phyloP scores from a whole-genome alignment of 192 early-diverging fungal genomes.

The Tieghemiomyces parasiticus region DNA sequence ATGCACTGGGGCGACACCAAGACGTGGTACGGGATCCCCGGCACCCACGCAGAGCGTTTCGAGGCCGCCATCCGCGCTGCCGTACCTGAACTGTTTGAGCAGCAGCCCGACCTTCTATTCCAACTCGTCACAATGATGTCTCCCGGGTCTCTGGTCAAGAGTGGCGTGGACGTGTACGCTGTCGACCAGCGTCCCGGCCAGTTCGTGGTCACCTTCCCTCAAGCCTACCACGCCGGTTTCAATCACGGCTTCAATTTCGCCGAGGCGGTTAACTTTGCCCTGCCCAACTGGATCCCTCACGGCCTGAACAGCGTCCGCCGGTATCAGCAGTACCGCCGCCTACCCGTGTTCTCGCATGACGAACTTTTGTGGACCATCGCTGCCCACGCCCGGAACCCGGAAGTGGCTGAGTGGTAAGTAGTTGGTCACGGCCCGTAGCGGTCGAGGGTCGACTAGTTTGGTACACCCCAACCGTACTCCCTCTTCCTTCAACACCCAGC shows the following conservation, averaged over 20 bases:
- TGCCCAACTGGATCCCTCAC: slow-evolving; percentile 75
- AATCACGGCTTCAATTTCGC: slow-evolving; percentile 97
- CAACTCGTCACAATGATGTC: slow-evolving; percentile 88
- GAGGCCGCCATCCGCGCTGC: slow-evolving; percentile 66
- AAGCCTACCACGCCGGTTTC: slow-evolving; percentile 91
- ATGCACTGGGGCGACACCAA: slow-evolving; percentile 93
- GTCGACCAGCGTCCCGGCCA: slow-evolving; percentile 85
- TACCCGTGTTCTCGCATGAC: slow-evolving; percentile 92
- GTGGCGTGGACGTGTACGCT: slow-evolving; percentile 59
- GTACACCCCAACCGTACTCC: too few species aligned
- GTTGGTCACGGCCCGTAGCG: too few species aligned
- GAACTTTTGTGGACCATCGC: slow-evolving; percentile 60
- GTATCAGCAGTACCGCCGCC: slow-evolving; percentile 62
- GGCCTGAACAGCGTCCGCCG: slow-evolving; percentile 64
- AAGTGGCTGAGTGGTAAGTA: slow-evolving; percentile 1
- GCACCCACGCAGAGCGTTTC: slow-evolving; percentile 58
- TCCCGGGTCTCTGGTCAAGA: slow-evolving; percentile 50
- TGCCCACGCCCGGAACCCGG: background rate
- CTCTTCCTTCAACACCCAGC: too few species aligned
- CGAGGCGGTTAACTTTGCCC: slow-evolving; percentile 96
- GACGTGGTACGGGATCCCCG: slow-evolving; percentile 95
- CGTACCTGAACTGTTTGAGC: slow-evolving; percentile 77
- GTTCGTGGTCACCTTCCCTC: slow-evolving; percentile 89
- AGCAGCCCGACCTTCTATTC: slow-evolving; percentile 82
- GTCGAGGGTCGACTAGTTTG: too few species aligned